Evolutionary conservation across 2,329 filamentous ascomycete species (phyloP), one percentile per base, ranked within the genome.

Genomic region (Dothidotthia symphoricarpi): DNA sequence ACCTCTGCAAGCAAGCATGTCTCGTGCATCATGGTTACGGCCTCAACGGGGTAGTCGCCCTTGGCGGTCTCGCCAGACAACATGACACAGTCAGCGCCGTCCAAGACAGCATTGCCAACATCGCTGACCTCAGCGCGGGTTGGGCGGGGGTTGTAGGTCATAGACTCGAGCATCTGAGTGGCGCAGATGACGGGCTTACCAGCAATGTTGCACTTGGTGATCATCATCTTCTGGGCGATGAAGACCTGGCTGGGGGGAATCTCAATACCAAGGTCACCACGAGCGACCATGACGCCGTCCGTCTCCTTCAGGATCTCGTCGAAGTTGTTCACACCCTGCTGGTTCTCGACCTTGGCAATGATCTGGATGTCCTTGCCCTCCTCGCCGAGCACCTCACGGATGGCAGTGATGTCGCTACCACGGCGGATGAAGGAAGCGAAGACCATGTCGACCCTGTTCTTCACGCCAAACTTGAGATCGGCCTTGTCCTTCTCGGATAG

Each of bases 151-250:
- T 98, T 98, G 81, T 95, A 96, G 72, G 95, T 98, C 93, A 98
- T 98, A 55, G 89, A 95, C 81, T 98, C 93, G 57, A 98, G 82
- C 93, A 98, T 98, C 78, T 98, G 93, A 27, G 93, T 98, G 44
- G 93, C 93, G 74, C 91, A 97, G 69, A 98, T 96, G 70, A 91
- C 90, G 56, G 93, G 93, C 81, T 98, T 98, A 73, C 93, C 93
- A 57, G 89, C 90, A 67, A 96, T 83, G 79, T 98, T 98, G 83
- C 93, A 98, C 84, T 97, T 97, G 74, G 93, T 90, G 72, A 98
- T 98, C 81, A 98, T 90, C 88, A 98, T 98, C 86, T 98, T 98
- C 80, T 98, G 93, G 40, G 93, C 93, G 57, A 95, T 88, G 73
- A 98, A 98, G 55, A 98, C 93, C 79, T 98, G 93, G 51, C 91